These are phyloP conservation scores for Backusella liffmaniae DNA, from an alignment of 192 early-diverging fungal genomes.

Conservation along the genomic window DNA sequence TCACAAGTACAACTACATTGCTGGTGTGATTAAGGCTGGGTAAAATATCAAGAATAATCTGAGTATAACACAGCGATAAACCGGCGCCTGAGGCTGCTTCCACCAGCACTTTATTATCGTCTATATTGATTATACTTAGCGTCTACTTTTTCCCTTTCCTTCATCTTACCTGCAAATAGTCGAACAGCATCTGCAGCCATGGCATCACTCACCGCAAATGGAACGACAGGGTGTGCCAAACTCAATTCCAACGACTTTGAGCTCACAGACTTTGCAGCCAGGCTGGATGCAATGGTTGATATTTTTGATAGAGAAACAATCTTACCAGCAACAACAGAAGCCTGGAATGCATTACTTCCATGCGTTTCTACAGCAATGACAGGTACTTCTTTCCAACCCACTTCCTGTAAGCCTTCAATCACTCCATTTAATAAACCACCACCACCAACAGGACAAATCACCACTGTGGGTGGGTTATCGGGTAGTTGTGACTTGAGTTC, in stretches of 20 bases:
- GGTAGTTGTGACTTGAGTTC: conserved; percentile 66
- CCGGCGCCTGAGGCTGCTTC: conserved; percentile 64
- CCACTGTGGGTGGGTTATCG: conserved; percentile 55
- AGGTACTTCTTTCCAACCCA: conserved; percentile 66
- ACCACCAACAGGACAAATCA: conserved; percentile 67
- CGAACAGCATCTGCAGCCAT: conserved; percentile 52
- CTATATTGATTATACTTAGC: conserved; percentile 24
- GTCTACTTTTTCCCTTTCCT: neutral
- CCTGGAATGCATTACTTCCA: conserved; percentile 70
- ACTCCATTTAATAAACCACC: conserved; percentile 70
- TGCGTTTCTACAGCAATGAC: conserved; percentile 75
- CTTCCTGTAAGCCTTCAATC: conserved; percentile 58
- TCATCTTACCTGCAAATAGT: conserved; percentile 52
- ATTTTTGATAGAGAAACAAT: conserved; percentile 42
- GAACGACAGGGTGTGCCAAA: conserved; percentile 50
- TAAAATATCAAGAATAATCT: conserved; percentile 60
- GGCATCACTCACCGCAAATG: conserved; percentile 57
- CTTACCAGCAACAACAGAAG: conserved; percentile 54
- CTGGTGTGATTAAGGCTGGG: conserved; percentile 51
- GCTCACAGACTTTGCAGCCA: conserved; percentile 42
- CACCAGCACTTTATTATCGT: conserved; percentile 56
- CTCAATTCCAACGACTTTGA: conserved; percentile 48
- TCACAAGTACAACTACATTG: conserved; percentile 67
- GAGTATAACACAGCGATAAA: conserved; percentile 59
- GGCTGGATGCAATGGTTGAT: conserved; percentile 46